phyloP scores from a whole-genome alignment of 352 stramenopile species.

The Globisporangium lucens region DNA sequence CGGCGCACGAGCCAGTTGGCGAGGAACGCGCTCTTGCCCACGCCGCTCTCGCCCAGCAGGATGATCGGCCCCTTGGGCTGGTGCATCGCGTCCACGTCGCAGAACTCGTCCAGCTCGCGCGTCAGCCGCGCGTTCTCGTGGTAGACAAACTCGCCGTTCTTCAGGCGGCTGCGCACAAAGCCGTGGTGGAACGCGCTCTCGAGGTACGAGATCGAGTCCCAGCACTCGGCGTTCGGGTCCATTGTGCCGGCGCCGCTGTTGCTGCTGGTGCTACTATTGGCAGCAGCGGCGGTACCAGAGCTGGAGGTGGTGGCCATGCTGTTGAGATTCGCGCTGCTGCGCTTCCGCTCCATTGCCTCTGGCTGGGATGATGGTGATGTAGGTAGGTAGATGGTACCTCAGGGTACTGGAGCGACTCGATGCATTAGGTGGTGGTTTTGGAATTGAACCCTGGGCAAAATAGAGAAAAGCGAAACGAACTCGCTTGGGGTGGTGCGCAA shows the following conservation, averaged over 20 bases:
- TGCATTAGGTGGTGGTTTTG: too few species aligned
- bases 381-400: neutral
- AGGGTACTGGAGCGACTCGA: too few species aligned
- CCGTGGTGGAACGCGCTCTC: constrained; percentile 80
- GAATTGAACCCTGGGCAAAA: neutral
- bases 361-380: neutral
- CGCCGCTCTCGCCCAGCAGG: constrained; percentile 64
- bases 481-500: neutral
- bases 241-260: constrained; percentile 6
- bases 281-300: neutral
- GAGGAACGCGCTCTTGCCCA: constrained; percentile 75
- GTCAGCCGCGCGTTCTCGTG: constrained; percentile 60
- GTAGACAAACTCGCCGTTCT: constrained; percentile 72
- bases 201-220: constrained; percentile 78
- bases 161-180: constrained; percentile 73
- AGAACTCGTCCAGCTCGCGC: constrained; percentile 78
- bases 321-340: neutral
- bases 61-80: constrained; percentile 75
- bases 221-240: constrained; percentile 45
- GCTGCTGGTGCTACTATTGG: neutral
- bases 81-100: constrained; percentile 83
- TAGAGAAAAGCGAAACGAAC: neutral
- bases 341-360: constrained; percentile 1
- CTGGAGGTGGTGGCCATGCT: neutral
- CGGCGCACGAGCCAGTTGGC: constrained; percentile 80